A percentile compares a stretch with the other conserved stretches of the same genome.
Evolutionary conservation across 257 asterid genomes (phyloP).

Genomic region (Petrea volubilis): DNA sequence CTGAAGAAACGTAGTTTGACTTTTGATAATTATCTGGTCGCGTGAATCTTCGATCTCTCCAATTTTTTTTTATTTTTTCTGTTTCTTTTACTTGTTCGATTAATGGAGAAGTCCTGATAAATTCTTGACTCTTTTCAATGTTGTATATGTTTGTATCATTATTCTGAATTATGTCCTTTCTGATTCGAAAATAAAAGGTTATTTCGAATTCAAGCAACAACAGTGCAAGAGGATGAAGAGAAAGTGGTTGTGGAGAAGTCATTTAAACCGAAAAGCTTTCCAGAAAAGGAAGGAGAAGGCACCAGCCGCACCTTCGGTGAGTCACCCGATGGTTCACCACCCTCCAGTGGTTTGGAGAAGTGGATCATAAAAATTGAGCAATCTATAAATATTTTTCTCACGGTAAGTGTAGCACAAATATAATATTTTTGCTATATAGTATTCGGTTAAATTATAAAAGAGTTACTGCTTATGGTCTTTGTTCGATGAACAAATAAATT

Average conservation of each 20-base stretch:
- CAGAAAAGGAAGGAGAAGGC: constrained; percentile 51
- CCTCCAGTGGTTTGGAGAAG: constrained; percentile 58
- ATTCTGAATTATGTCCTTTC: constrained; percentile 3
- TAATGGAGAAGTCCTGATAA: background rate
- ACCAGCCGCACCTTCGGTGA: constrained; percentile 38
- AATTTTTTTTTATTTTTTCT: background rate
- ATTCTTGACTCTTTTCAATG: background rate
- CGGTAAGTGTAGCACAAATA: constrained; percentile 43
- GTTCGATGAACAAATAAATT: background rate
- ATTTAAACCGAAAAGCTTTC: constrained; percentile 56
- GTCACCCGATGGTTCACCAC: constrained; percentile 36
- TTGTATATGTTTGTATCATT: background rate
- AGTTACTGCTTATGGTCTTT: background rate
- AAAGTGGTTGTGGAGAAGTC: constrained; percentile 70
- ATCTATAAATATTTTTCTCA: constrained; percentile 80
- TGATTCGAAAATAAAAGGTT: constrained; percentile 35
- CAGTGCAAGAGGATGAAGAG: constrained; percentile 77
- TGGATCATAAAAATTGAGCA: constrained; percentile 81
- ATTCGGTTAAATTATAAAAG: background rate
- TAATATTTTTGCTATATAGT: background rate
- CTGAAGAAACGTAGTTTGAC: background rate
- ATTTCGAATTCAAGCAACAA: constrained; percentile 58
- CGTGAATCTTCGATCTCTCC: constrained; percentile 13
- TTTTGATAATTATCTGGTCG: background rate
- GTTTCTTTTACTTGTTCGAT: background rate